Conservation (phyloP, 495 filamentous ascomycete genomes). For the Physcia stellaris region DNA sequence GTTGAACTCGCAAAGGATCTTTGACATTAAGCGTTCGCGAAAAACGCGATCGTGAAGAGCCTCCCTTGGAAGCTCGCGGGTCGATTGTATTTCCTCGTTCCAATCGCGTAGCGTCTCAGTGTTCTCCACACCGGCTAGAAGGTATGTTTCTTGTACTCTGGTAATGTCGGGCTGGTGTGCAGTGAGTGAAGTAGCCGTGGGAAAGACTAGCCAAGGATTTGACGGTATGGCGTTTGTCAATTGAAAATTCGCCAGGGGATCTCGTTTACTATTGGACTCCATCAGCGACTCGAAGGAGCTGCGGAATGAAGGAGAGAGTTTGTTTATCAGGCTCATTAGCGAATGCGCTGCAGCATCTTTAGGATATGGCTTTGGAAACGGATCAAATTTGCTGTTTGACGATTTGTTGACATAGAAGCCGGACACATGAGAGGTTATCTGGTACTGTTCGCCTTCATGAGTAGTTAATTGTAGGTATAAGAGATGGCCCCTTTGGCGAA, state of each 20-base stretch:
- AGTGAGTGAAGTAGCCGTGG: slow-evolving; percentile 43
- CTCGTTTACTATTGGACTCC: slow-evolving; percentile 66
- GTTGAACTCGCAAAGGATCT: slow-evolving; percentile 94
- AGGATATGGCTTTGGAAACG: slow-evolving; percentile 53
- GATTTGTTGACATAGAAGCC: slow-evolving; percentile 96
- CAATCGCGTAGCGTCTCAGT: slow-evolving; percentile 91
- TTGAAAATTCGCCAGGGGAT: slow-evolving; percentile 84
- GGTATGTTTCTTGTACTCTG: slow-evolving; percentile 82
- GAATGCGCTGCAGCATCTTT: slow-evolving; percentile 71
- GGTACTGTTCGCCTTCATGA: slow-evolving; percentile 81
- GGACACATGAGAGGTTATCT: slow-evolving; percentile 83
- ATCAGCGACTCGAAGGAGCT: slow-evolving; percentile 60
- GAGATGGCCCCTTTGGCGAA: slow-evolving; percentile 83
- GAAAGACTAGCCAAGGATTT: slow-evolving; percentile 80
- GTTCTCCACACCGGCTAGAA: slow-evolving; percentile 81
- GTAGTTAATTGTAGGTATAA: slow-evolving; percentile 82
- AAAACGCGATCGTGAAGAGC: slow-evolving; percentile 93
- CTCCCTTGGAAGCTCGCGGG: slow-evolving; percentile 82
- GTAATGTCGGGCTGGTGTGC: slow-evolving; percentile 72
- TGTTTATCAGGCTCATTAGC: slow-evolving; percentile 61
- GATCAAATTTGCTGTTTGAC: slow-evolving; percentile 83
- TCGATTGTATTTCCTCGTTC: slow-evolving; percentile 99
- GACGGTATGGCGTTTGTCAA: slow-evolving; percentile 86
- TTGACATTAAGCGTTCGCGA: slow-evolving; percentile 82
- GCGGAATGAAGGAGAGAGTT: slow-evolving; percentile 72